A percentile compares a stretch with the other conserved stretches of the same genome.
Conservation (phyloP, 352 stramenopile species). For the Phytophthora cajani region DNA sequence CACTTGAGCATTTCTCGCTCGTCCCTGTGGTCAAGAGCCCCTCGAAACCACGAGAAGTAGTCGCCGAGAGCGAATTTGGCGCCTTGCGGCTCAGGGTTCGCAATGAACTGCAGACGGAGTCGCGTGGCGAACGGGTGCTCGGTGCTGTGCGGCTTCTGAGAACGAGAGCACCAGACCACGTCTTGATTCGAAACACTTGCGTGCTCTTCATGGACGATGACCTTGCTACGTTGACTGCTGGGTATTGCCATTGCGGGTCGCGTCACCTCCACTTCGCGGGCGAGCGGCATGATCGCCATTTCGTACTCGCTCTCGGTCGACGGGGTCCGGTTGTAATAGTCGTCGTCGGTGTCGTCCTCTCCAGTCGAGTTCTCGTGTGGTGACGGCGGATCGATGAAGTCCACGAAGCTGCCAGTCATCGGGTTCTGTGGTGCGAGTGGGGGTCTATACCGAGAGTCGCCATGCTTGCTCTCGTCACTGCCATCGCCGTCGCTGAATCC, state of each 20-base stretch:
- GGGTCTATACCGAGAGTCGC: constrained; percentile 7
- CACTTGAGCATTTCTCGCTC: constrained; percentile 15
- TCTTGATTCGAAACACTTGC: constrained; percentile 12
- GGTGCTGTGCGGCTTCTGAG: constrained; percentile 11
- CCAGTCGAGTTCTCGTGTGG: constrained; percentile 16
- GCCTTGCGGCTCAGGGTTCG: constrained; percentile 4
- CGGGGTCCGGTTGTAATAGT: constrained; percentile 7
- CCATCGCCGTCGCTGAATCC: constrained; percentile 36
- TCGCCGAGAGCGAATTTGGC: constrained; percentile 11
- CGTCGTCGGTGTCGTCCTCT: constrained; percentile 14
- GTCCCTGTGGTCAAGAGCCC: constrained; percentile 5
- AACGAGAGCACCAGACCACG: neutral
- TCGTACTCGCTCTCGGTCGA: constrained; percentile 33
- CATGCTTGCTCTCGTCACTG: constrained; percentile 18
- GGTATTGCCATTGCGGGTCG: neutral
- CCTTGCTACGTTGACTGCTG: constrained; percentile 1
- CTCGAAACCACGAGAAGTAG: constrained; percentile 24
- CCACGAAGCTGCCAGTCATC: constrained; percentile 29
- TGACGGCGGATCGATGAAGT: constrained; percentile 30
- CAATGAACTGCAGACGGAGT: constrained; percentile 18
- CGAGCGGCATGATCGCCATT: constrained; percentile 9
- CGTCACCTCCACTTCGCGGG: constrained; percentile 21
- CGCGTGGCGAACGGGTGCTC: constrained; percentile 22
- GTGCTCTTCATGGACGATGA: constrained; percentile 5
- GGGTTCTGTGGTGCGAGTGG: constrained; percentile 4